Evolutionary conservation across 345 rosid species (phyloP), one percentile per base, ranked within the genome.

Genomic region (Clausena lansium): DNA sequence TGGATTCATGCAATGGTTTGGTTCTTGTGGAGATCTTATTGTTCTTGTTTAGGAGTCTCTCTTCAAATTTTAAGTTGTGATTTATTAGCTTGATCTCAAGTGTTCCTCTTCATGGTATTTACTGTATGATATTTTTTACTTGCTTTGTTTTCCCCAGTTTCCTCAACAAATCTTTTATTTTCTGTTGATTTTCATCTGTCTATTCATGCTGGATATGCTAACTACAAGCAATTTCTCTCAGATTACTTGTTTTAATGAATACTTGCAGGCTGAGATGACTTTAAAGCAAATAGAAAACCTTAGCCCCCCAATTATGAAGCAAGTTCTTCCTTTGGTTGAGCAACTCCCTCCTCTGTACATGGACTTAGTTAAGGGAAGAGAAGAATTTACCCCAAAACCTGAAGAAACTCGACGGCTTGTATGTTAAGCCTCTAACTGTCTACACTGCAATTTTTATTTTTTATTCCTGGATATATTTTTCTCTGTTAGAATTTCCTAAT

Each of bases 381-480:
- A 96, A 89, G 99, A 94, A 7, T 96, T 96, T 78, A 63, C 85
- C 83, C 98, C 98, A 60, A 96, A 88, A 84, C 99, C 99, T 57
- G 99, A 94, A 88, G 98, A 96, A 87, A 96, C 97, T 74, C 89
- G 90, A 63, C 89, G 93, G 84, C 94, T 96, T 79, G 99, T 96
- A 90, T 39, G 99, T 88, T 78, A 72, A 79, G 83, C 36, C 60
- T 63, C 64, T 38, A 25, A 8, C 63, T 78, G 20, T 57, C 41
- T 63, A 54, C 50, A 4, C 38, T 11, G 32, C 38, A 30, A 41
- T 57, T 70, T 70, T 59, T 19, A 69, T 67, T 39, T 20, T 28
- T 73, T 33, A 28, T 39, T 32, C 24, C 13, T 13, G 25, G 33
- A 78, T 65, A 13, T 64, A 14, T 73, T 35, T 66, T 63, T 73